Base-by-base conservation (phyloP, 352 stramenopile species). In the Pythium phragmiticola region DNA sequence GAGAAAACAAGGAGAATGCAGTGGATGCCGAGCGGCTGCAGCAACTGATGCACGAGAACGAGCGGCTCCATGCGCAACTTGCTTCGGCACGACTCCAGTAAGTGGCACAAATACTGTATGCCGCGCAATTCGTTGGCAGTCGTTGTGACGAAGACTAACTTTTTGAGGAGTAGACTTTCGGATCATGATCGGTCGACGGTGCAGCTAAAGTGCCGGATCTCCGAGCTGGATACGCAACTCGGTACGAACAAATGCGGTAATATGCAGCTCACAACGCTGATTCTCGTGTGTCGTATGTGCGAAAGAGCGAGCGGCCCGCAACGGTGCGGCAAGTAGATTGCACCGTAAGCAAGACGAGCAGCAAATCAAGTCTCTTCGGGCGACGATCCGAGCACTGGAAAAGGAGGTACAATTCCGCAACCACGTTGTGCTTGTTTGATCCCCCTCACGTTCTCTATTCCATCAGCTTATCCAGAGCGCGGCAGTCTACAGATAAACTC, bases 291-390 rank as follows among this genome's bases (percentile, higher is more conserved):
- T 1, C 14, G 37, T 42, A 3, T 39, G 4, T n/a, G 12, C 5
- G 37, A 21, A 52, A 68, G 62, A 59, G 26, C 60, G n/a, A 17
- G n/a, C 42, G 23, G 49, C 21, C 17, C 56, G 21, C 11, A 53
- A 33, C 6, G 37, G 60, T 46, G 13, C 17, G 7, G 7, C 60
- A 7, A 13, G 61, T 16, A 21, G 51, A 17, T n/a, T 43, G 0
- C 65, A 70, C 11, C 58, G 50, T 1, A 36, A 67, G 6, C 54
- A 49, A 13, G 62, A 75, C 55, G 60, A 74, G 16, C 54, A 70
- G 26, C 66, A 68, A 42, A 65, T 79, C 47, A 67, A 70, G 37
- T 65, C 72, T 2, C 53, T 75, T 7, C 69, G 72, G 13, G 50
- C 51, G 17, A 72, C 69, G 13, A 55, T 76, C 28, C 45, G 69